phyloP scores from a whole-genome alignment of 106 monocot species.

The Alisma plantagoaquatica region DNA sequence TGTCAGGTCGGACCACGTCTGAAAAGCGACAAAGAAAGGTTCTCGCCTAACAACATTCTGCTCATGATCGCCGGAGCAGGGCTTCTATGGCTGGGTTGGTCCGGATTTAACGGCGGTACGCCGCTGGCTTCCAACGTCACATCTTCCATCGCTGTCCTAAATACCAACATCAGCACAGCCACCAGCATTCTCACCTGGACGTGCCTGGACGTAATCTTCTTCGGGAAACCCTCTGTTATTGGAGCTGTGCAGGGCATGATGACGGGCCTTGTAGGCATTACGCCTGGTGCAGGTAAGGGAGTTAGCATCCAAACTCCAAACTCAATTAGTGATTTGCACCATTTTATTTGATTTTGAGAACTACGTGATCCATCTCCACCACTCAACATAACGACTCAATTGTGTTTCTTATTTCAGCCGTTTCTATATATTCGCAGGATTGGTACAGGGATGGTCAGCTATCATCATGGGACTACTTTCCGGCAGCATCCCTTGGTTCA shows the following conservation, averaged over 20 bases:
- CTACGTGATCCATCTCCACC: too few relatives aligned
- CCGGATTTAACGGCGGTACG: slow-evolving; percentile 4
- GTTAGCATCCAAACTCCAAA: too few relatives aligned
- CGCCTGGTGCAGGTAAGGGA: slow-evolving; percentile 8
- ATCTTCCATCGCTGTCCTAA: slow-evolving; percentile 1
- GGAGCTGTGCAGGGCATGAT: slow-evolving; percentile 8
- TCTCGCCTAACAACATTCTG: slow-evolving; percentile 33
- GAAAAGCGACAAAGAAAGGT: slow-evolving; percentile 28
- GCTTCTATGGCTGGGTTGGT: slow-evolving; percentile 16
- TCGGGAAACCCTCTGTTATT: slow-evolving; percentile 7
- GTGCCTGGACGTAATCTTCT: slow-evolving; percentile 1
- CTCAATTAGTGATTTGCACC: too few relatives aligned
- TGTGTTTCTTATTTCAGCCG: too few relatives aligned
- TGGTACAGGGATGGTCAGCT: slow-evolving; percentile 6
- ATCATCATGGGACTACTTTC: slow-evolving; percentile 4
- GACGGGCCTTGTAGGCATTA: slow-evolving; percentile 10
- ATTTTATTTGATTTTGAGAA: too few relatives aligned
- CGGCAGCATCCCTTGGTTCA: slow-evolving; percentile 9
- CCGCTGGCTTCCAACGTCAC: slow-evolving; percentile 1
- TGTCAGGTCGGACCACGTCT: slow-evolving; percentile 39
- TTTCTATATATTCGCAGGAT: too few relatives aligned
- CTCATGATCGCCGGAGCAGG: slow-evolving; percentile 39
- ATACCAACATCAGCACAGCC: slow-evolving; percentile 6
- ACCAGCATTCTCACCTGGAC: slow-evolving; percentile 7
- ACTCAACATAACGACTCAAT: too few relatives aligned